These are phyloP conservation scores for Calocybe indica DNA, from an alignment of 768 basidiomycete species.

Conservation along the genomic window DNA sequence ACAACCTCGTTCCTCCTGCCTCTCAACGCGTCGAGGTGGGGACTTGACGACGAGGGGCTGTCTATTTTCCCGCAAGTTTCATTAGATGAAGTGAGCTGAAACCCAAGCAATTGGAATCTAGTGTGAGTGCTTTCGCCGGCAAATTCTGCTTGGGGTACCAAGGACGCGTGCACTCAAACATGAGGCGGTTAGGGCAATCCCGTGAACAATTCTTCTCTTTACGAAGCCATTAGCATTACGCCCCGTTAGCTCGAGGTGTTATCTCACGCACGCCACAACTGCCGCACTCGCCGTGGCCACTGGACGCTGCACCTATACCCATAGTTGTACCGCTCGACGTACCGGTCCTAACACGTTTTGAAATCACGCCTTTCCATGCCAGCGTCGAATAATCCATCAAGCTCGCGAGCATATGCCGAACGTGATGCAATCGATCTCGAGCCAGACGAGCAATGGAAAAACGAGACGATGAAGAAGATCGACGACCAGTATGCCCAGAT, in stretches of 20 bases:
- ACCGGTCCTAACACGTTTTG: no score
- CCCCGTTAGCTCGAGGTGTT: no score
- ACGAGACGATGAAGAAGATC: constrained; percentile 37
- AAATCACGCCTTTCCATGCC: no score
- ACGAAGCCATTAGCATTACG: no score
- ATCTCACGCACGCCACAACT: no score
- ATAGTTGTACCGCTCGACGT: no score
- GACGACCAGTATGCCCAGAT: constrained; percentile 35
- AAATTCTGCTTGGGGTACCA: constrained; percentile 10
- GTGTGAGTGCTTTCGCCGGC: constrained; percentile 17
- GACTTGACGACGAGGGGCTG: no score
- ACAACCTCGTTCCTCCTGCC: not conserved
- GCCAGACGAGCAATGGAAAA: constrained; percentile 54
- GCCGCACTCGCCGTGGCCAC: no score
- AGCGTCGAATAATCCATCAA: constrained; percentile 1
- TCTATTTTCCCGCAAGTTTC: no score
- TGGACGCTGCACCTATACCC: no score
- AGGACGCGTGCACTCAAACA: constrained; percentile 46
- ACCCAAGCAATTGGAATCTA: constrained; percentile 4
- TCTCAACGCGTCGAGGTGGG: no score
- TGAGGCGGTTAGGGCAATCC: constrained; percentile 48
- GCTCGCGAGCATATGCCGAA: constrained; percentile 12
- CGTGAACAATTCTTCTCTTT: constrained; percentile 20
- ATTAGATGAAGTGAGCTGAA: no score
- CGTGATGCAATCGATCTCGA: constrained; percentile 32